Base-by-base conservation (phyloP, 2,329 filamentous ascomycete genomes). In the Bipolaris sorokiniana region DNA sequence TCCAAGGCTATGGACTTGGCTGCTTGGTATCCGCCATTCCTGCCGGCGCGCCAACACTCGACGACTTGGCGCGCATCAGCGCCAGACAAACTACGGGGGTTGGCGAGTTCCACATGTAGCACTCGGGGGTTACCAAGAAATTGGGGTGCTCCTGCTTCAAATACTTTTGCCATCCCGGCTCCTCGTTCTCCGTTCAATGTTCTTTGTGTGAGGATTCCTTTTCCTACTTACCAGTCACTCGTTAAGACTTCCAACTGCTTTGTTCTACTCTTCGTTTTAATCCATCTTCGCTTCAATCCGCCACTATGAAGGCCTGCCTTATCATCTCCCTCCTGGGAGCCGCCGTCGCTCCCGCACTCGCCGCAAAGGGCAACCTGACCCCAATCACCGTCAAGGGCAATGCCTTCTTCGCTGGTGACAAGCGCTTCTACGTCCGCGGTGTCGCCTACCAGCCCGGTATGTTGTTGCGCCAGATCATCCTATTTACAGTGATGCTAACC, bases 371-470 rank as follows among this genome's bases (percentile, higher is more conserved):
- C 66, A 80, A 78, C 42, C 69, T 86, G 26, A 81, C 83, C 9
- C 74, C 83, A 10, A 79, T 88, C 67, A 82, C 80, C 22, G 84
- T 87, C 63, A 83, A 83, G 73, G 85, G 86, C 69, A 88, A 88
- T 74, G 82, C 86, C 54, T 89, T 89, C 78, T 89, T 85, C 72
- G 81, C 84, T 59, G 86, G 84, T 44, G 67, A 83, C 54, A 71
- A 85, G 28, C 84, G 87, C 61, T 86, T 86, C 75, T 86, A 85
- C 72, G 78, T 86, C 56, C 82, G 83, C 58, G 84, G 84, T 71
- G 79, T 86, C 62, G 88, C 89, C 76, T 89, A 88, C 74, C 86
- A 88, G 76, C 86, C 85, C 55, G 83, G 85, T 76, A 84, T n/a
- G 69, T 66, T 26, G 26, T 36, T 11, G 10, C 15, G 11, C 26